Base-by-base conservation (phyloP, 176 grass and related monocot genomes). In the Sorghum bicolor region DNA sequence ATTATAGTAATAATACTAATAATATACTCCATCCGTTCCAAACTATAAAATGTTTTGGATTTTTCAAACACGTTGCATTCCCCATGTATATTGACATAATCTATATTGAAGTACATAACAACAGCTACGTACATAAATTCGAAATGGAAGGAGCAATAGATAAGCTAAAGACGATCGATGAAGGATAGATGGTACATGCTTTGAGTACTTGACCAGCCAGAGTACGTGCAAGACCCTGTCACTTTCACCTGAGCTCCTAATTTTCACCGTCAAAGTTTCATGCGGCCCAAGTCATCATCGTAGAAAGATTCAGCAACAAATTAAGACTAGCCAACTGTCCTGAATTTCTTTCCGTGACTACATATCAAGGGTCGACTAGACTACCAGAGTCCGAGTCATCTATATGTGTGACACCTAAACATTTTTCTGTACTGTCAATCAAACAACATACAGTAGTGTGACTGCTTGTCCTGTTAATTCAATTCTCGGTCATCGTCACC, bases 211-310 rank as follows among this genome's bases (percentile, higher is more conserved):
- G 30, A 43, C 5, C 16, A 6, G 64, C 20, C 36, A 53, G 40
- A n/a, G n/a, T n/a, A n/a, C n/a, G n/a, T n/a, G n/a, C n/a, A n/a
- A n/a, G n/a, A 8, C 38, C n/a, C 10, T 6, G 37, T 84, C 87
- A 32, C 48, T 48, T 75, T 80, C 76, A 85, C 81, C 36, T 80
- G 45, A 79, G 17, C 12, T 3, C 43, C 25, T 39, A 37, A 37
- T 58, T 78, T 86, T 86, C 78, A 44, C 72, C 53, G 55, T 78
- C 83, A 82, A 89, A 40, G 39, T 63, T 85, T 72, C 9, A 64
- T 28, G 55, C 24, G 4, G 22, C 66, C 85, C 77, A 76, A 53
- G 48, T 6, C 17, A 69, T 61, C 38, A 72, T 29, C 17, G 44
- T 43, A 6, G 28, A 75, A 66, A 32, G 5, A 74, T 8, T 17